phyloP scores from a whole-genome alignment of 2,329 filamentous ascomycete genomes.

The Pestalotiopsis sp. region DNA sequence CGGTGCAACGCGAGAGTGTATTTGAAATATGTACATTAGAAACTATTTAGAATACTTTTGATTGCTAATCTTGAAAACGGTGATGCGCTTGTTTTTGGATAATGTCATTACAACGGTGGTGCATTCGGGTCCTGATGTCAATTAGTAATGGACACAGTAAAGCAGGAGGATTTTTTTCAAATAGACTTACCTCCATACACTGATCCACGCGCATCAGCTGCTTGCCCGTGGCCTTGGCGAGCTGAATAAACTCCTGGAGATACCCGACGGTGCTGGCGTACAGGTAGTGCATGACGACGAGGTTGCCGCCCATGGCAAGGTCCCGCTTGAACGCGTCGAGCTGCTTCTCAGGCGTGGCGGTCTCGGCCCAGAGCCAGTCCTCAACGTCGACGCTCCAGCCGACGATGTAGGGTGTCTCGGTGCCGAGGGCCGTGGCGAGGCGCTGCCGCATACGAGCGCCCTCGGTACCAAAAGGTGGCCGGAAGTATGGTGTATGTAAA shows the following conservation, averaged over 20 bases:
- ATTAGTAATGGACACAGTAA: background rate
- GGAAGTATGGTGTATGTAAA: slow-evolving; percentile 57
- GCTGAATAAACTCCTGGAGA: slow-evolving; percentile 64
- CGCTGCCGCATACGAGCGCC: slow-evolving; percentile 68
- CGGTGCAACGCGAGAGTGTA: too few relatives aligned
- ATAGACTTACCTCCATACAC: slow-evolving; percentile 57
- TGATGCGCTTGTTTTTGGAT: background rate
- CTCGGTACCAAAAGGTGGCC: slow-evolving; percentile 70
- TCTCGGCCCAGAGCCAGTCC: slow-evolving; percentile 70
- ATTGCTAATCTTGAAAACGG: background rate
- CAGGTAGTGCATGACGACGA: slow-evolving; percentile 73
- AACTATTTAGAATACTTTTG: background rate
- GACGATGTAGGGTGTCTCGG: slow-evolving; percentile 59
- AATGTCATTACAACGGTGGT: background rate
- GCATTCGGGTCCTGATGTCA: background rate
- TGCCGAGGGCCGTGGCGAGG: slow-evolving; percentile 53
- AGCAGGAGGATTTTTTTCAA: too few relatives aligned
- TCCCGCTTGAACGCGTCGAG: slow-evolving; percentile 67
- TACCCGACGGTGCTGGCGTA: slow-evolving; percentile 67
- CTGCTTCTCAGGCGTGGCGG: slow-evolving; percentile 66
- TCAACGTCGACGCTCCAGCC: slow-evolving; percentile 74
- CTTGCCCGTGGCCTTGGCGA: slow-evolving; percentile 66
- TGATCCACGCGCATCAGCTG: slow-evolving; percentile 69
- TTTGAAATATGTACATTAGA: background rate
- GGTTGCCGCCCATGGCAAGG: slow-evolving; percentile 61